Conservation (phyloP, 2,329 filamentous ascomycete species). For the Aureobasidium sp. region DNA sequence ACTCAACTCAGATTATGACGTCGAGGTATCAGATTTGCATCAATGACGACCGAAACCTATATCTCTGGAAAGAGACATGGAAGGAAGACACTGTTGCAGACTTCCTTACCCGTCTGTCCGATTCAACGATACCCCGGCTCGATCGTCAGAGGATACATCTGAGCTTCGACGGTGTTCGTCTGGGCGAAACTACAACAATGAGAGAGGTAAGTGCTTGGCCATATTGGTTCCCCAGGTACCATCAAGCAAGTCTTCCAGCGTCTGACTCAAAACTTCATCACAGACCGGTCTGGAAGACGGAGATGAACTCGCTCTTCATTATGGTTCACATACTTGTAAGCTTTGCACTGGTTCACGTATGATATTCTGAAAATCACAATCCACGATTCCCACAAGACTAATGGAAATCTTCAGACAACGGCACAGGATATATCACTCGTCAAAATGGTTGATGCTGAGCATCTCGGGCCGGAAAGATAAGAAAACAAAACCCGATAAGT, state of each 20-base stretch:
- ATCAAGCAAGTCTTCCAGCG: too few species aligned
- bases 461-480: too few species aligned
- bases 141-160: constrained; percentile 8
- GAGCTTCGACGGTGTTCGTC: constrained; percentile 21
- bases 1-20: neutral
- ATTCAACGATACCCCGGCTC: neutral
- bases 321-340: neutral
- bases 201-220: constrained; percentile 6
- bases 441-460: constrained; percentile 8
- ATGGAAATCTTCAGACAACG: neutral
- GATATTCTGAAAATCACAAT: neutral
- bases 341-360: constrained; percentile 11
- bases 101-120: constrained; percentile 3
- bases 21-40: neutral
- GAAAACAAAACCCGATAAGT: too few species aligned
- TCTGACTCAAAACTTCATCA: neutral
- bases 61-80: constrained; percentile 11
- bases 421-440: constrained; percentile 19
- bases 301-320: constrained; percentile 15
- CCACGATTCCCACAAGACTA: neutral
- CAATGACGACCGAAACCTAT: constrained; percentile 16
- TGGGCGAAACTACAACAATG: constrained; percentile 14
- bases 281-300: constrained; percentile 18
- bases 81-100: constrained; percentile 15
- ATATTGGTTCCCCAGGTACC: neutral